phyloP scores from a whole-genome alignment of 148 eudicot genomes.

The Polygonum aviculare region DNA sequence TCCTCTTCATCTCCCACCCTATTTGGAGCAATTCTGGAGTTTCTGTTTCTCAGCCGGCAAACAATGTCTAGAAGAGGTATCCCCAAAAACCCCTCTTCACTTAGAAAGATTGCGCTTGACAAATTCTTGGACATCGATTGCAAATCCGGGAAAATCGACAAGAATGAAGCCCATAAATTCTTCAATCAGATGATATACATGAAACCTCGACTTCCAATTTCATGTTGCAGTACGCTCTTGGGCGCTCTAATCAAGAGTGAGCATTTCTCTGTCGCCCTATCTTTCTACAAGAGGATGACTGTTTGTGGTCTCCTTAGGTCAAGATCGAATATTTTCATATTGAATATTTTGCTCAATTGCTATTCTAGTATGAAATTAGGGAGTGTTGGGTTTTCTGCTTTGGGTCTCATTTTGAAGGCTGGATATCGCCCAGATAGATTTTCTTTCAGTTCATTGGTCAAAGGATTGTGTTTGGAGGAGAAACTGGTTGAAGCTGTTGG shows the following conservation, averaged over 20 bases:
- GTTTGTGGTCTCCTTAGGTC: too few relatives aligned
- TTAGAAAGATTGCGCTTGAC: background rate
- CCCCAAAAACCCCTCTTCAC: background rate
- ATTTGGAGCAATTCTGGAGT: too few relatives aligned
- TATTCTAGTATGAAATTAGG: constrained; percentile 18
- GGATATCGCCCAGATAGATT: constrained; percentile 14
- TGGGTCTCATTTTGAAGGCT: constrained; percentile 18
- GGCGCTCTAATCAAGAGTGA: constrained; percentile 16
- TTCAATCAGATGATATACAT: constrained; percentile 18
- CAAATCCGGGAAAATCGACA: background rate
- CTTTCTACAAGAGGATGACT: too few relatives aligned
- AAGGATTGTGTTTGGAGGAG: too few relatives aligned
- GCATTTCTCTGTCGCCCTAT: constrained; percentile 8
- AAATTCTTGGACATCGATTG: background rate
- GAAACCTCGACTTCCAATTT: constrained; percentile 10
- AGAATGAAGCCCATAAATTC: background rate
- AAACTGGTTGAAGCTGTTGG: constrained; percentile 5
- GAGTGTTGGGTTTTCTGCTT: constrained; percentile 16
- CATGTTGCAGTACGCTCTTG: constrained; percentile 13
- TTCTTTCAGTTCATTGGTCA: constrained; percentile 12
- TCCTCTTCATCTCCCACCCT: too few relatives aligned
- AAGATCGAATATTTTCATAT: constrained; percentile 14
- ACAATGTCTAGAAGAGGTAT: background rate
- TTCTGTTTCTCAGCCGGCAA: too few relatives aligned
- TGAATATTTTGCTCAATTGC: constrained; percentile 25